phyloP scores from a whole-genome alignment of 371 early-diverging fungal species.

The Synchytrium microbalum region DNA sequence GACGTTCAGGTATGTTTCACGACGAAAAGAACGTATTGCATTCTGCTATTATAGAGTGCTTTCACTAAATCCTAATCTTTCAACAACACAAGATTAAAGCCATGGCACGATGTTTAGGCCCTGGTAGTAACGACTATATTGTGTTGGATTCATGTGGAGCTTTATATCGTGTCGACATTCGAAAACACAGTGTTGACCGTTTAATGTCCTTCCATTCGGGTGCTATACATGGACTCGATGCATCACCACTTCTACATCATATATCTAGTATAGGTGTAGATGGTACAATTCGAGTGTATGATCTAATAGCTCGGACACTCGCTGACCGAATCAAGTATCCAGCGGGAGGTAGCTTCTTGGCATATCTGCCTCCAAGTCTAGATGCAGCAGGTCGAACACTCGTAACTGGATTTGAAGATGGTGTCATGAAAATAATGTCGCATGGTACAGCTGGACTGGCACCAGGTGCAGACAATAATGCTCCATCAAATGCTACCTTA shows the following conservation, averaged over 20 bases:
- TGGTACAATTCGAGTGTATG: constrained; percentile 34
- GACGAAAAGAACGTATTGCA: background rate
- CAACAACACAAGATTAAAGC: constrained; percentile 28
- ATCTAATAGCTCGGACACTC: constrained; percentile 26
- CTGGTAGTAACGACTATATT: constrained; percentile 29
- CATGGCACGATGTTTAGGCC: constrained; percentile 22
- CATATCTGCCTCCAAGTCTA: constrained; percentile 32
- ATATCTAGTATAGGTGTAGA: constrained; percentile 34
- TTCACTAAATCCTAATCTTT: background rate
- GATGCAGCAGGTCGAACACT: constrained; percentile 36
- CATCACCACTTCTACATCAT: constrained; percentile 27
- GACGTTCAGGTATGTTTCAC: constrained; percentile 34
- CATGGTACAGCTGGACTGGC: constrained; percentile 21
- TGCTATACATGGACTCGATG: constrained; percentile 26
- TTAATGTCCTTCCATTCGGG: constrained; percentile 38
- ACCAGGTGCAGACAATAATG: too few species aligned
- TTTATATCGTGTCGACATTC: constrained; percentile 30
- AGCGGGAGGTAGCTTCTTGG: constrained; percentile 26
- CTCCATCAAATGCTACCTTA: constrained; percentile 5
- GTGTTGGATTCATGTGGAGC: constrained; percentile 35
- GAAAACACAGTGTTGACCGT: constrained; percentile 31
- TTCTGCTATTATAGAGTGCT: background rate
- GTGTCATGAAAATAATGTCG: constrained; percentile 35
- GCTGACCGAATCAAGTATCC: constrained; percentile 16
- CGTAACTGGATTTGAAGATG: constrained; percentile 40